Conservation (phyloP, 176 grass and related monocot species). For the Saccharum officinarum region DNA sequence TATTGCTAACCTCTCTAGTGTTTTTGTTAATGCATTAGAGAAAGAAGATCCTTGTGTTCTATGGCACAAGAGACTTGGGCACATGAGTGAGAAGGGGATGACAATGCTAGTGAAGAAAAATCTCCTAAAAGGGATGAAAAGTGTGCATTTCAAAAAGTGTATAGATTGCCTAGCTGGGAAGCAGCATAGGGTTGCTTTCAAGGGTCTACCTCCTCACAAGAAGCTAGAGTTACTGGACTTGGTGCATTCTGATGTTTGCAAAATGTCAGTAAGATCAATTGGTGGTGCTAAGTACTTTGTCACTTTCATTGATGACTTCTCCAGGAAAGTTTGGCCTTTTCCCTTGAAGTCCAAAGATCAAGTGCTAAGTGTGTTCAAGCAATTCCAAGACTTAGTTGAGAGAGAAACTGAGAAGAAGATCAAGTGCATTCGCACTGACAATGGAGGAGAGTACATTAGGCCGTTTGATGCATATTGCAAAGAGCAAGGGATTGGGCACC, state of each 20-base stretch:
- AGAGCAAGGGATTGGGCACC: not conserved
- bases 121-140: not conserved
- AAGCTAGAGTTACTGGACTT: too few species aligned
- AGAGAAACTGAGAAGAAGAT: constrained; percentile 1
- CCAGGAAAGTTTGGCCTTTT: not conserved
- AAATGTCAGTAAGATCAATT: too few species aligned
- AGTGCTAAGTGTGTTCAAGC: not conserved
- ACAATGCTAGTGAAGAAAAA: not conserved
- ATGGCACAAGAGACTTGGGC: constrained; percentile 8
- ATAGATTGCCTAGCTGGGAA: not conserved
- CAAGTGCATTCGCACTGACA: not conserved
- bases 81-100: constrained; percentile 1
- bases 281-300: too few species aligned
- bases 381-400: not conserved
- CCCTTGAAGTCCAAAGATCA: constrained; percentile 21
- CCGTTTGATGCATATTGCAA: not conserved
- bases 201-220: too few species aligned
- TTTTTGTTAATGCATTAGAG: not conserved
- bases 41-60: constrained; percentile 3
- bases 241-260: too few species aligned
- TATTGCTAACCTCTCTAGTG: not conserved
- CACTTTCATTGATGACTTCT: too few species aligned
- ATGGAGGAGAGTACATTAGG: not conserved
- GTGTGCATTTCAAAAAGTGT: constrained; percentile 3
- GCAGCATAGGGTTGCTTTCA: not conserved